Percentiles rank a stretch among this genome's conserved stretches.
Evolutionary conservation across 495 filamentous ascomycete species (phyloP).

Genomic region (Penicillium paradoxum): DNA sequence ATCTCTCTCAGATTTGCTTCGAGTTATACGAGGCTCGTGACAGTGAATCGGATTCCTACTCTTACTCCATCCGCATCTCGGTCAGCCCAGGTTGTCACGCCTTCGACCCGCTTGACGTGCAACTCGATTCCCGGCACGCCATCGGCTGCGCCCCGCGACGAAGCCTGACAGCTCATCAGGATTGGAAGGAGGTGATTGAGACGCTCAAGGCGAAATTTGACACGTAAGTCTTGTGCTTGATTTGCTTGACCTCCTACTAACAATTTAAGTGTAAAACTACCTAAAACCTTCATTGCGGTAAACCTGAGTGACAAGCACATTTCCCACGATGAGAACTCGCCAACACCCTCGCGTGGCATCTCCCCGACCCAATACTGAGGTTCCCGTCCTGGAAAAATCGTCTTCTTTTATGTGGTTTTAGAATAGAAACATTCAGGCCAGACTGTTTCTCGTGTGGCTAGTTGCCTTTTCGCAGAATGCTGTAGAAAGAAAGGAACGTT

Average conservation of each 20-base stretch:
- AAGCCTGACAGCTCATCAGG: slow-evolving; percentile 83
- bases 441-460: not conserved
- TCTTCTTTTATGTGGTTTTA: not conserved
- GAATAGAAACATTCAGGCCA: not conserved
- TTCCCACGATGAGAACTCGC: slow-evolving; percentile 7
- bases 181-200: slow-evolving; percentile 95
- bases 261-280: slow-evolving; percentile 73
- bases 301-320: slow-evolving; percentile 29
- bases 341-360: not conserved
- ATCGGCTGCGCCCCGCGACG: slow-evolving; percentile 87
- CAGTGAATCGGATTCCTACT: slow-evolving; percentile 64
- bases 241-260: not conserved
- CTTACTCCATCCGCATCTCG: slow-evolving; percentile 92
- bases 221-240: slow-evolving; percentile 54
- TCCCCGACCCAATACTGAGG: not conserved
- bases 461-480: not conserved
- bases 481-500: not conserved
- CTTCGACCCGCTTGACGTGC: slow-evolving; percentile 91
- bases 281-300: slow-evolving; percentile 76
- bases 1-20: slow-evolving; percentile 95
- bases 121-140: slow-evolving; percentile 89
- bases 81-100: slow-evolving; percentile 94
- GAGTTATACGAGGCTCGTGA: slow-evolving; percentile 95
- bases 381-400: not conserved
- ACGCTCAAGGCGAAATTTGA: slow-evolving; percentile 92